Conservation (phyloP, 2,329 filamentous ascomycete genomes). For the Biscogniauxia sp. region DNA sequence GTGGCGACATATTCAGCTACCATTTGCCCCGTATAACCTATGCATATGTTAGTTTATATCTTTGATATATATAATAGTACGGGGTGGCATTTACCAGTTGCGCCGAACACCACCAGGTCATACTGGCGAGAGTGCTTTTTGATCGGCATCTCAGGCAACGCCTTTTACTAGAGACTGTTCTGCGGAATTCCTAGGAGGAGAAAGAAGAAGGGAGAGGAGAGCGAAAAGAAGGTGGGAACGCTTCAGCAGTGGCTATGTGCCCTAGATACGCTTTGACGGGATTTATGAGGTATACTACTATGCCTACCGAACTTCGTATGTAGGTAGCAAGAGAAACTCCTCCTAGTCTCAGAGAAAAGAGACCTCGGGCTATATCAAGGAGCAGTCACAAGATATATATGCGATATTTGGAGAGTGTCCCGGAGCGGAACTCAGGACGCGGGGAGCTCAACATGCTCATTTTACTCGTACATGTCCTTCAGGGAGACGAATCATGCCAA, state of each 20-base stretch:
- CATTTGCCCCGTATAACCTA: conserved; percentile 33
- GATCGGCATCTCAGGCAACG: conserved; percentile 39
- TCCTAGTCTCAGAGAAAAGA: not conserved
- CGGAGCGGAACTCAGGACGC: conserved; percentile 7
- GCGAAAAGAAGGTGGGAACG: not conserved
- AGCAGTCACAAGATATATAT: conserved; percentile 2
- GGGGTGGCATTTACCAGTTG: conserved; percentile 44
- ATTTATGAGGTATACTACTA: not conserved
- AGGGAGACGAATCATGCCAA: conserved; percentile 1
- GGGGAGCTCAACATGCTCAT: conserved; percentile 15
- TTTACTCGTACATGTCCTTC: conserved; percentile 12
- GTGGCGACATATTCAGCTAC: conserved; percentile 32
- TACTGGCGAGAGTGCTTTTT: conserved; percentile 53
- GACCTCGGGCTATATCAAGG: not conserved
- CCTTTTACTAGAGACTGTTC: not conserved
- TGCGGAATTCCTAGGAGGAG: not conserved
- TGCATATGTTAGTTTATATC: conserved; percentile 3
- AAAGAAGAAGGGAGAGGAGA: not conserved
- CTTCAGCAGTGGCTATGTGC: not conserved
- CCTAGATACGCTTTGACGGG: conserved; percentile 4
- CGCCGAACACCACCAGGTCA: conserved; percentile 57
- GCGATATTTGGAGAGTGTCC: conserved; percentile 6
- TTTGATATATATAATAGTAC: not conserved
- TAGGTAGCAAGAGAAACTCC: too few relatives aligned
- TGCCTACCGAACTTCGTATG: not conserved